A percentile compares a stretch with the other conserved stretches of the same genome.
Evolutionary conservation across 768 basidiomycete genomes (phyloP).

Genomic region (Bullera alba): DNA sequence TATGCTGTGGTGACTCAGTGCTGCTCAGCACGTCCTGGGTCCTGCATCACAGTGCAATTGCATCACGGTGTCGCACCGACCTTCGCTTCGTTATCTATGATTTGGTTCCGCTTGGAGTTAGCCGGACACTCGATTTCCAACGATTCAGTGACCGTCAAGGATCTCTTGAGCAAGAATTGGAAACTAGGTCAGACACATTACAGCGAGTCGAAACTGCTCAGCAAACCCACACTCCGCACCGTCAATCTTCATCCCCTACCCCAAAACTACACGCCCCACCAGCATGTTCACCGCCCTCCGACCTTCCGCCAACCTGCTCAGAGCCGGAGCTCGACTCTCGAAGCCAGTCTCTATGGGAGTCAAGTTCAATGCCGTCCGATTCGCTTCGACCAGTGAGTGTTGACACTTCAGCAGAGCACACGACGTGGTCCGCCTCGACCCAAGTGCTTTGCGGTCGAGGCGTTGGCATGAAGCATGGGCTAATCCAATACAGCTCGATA

Average conservation of each 20-base stretch:
- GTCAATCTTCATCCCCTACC: background rate
- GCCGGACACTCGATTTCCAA: too few relatives aligned
- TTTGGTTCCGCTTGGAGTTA: too few relatives aligned
- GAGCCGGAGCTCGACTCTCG: background rate
- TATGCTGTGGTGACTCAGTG: too few relatives aligned
- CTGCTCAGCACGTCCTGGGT: too few relatives aligned
- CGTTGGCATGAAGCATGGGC: background rate
- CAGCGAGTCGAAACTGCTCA: too few relatives aligned
- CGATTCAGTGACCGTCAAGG: too few relatives aligned
- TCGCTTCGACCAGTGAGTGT: constrained; percentile 1
- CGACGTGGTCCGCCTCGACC: background rate
- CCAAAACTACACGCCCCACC: background rate
- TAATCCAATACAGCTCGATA: constrained; percentile 51
- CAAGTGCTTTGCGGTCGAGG: background rate
- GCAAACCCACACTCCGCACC: too few relatives aligned
- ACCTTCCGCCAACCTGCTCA: constrained; percentile 2
- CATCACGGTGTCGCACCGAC: too few relatives aligned
- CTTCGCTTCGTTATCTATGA: too few relatives aligned
- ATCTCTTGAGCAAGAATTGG: too few relatives aligned
- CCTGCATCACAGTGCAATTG: too few relatives aligned
- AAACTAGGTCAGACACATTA: too few relatives aligned
- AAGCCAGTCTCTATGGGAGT: background rate
- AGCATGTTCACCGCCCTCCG: background rate
- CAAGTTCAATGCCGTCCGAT: background rate
- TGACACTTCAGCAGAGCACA: background rate